Evolutionary conservation across 768 basidiomycete genomes (phyloP).

Genomic region (Naematelia aurantialba): DNA sequence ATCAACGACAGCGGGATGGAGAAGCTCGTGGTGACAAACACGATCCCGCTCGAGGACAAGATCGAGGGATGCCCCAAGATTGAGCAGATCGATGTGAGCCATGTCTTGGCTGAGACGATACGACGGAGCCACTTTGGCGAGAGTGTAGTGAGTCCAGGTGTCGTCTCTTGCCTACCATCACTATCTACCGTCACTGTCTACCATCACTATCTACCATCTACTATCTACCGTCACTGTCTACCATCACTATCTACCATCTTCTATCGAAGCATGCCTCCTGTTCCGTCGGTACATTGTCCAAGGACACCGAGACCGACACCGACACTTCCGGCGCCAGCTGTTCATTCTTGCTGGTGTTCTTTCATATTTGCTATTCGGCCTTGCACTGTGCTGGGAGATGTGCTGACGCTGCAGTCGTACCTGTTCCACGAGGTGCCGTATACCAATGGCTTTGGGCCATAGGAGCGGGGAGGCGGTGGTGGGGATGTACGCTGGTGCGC

Average conservation of each 20-base stretch:
- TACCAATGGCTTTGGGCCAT: constrained; percentile 21
- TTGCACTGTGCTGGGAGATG: too few species aligned
- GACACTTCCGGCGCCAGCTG: too few species aligned
- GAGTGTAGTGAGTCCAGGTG: constrained; percentile 44
- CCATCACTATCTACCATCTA: too few species aligned
- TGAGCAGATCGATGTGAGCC: constrained; percentile 81
- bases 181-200: too few species aligned
- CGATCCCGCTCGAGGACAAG: constrained; percentile 78
- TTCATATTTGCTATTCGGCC: too few species aligned
- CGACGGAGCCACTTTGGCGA: constrained; percentile 58
- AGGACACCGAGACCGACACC: too few species aligned
- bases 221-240: too few species aligned
- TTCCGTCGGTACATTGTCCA: too few species aligned
- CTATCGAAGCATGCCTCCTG: not conserved
- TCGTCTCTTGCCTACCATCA: not conserved
- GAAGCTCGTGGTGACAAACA: constrained; percentile 93
- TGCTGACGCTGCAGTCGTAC: constrained; percentile 39
- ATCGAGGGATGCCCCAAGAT: constrained; percentile 63
- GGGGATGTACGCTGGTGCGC: too few species aligned
- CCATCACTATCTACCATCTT: too few species aligned
- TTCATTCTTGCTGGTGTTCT: too few species aligned
- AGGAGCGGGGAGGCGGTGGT: too few species aligned
- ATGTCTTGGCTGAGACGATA: constrained; percentile 92
- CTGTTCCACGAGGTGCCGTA: constrained; percentile 50
- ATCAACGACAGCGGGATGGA: constrained; percentile 54